phyloP scores from a whole-genome alignment of 257 asterid species.

The Ballota nigra region DNA sequence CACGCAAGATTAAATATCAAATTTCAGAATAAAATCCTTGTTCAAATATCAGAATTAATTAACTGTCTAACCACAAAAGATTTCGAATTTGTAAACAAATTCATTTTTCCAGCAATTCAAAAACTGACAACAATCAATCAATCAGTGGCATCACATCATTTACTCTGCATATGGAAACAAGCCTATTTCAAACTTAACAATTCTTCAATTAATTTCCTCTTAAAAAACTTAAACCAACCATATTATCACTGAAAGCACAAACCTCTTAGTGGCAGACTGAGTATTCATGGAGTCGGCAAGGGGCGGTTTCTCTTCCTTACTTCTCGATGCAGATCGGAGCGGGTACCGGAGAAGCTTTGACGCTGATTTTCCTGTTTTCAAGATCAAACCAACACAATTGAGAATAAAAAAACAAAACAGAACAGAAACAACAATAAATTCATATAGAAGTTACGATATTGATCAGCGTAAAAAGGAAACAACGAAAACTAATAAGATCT shows the following conservation, averaged over 20 bases:
- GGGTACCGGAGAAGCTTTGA: slow-evolving; percentile 85
- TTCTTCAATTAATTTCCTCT: not conserved
- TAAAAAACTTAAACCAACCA: not conserved
- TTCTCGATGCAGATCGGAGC: slow-evolving; percentile 65
- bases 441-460: not conserved
- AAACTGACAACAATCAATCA: not conserved
- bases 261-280: slow-evolving; percentile 53
- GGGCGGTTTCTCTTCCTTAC: slow-evolving; percentile 69
- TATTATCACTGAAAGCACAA: not conserved
- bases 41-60: not conserved
- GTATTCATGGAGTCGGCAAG: slow-evolving; percentile 53
- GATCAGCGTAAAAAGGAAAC: not conserved
- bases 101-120: not conserved
- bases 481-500: not conserved
- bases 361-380: slow-evolving; percentile 41
- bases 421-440: not conserved
- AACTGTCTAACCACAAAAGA: not conserved
- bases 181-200: not conserved
- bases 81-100: not conserved
- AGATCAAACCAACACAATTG: slow-evolving; percentile 1
- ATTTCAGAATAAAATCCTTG: not conserved
- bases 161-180: not conserved
- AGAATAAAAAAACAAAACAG: not conserved
- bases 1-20: not conserved
- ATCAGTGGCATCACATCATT: not conserved